Conservation (phyloP, 352 stramenopile species). For the Achlya hypogyna region DNA sequence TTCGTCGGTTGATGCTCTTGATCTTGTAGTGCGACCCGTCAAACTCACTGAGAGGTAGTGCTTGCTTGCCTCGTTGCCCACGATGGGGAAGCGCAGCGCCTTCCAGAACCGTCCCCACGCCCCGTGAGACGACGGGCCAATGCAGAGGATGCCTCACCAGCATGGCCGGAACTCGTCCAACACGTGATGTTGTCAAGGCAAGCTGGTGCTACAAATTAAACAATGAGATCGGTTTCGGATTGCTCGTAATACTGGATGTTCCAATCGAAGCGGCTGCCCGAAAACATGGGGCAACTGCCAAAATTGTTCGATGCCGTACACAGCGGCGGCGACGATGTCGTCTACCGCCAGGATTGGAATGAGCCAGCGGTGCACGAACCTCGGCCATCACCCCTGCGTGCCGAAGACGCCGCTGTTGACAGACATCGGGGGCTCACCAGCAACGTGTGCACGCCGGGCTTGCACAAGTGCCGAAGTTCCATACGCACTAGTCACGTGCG, state of each 20-base stretch:
- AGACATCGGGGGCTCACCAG: conserved; percentile 59
- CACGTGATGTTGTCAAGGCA: background rate
- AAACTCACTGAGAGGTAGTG: conserved; percentile 7
- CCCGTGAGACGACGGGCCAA: background rate
- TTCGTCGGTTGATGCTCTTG: conserved; percentile 8
- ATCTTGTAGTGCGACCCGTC: conserved; percentile 12
- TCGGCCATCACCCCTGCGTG: conserved; percentile 30
- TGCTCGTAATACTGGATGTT: too few species aligned
- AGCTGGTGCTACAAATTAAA: conserved; percentile 8
- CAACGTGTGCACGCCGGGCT: conserved; percentile 51
- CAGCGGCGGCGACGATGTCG: conserved; percentile 43
- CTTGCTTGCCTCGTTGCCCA: conserved; percentile 1
- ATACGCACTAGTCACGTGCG: conserved; percentile 41
- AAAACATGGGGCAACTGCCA: too few species aligned
- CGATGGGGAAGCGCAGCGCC: conserved; percentile 3
- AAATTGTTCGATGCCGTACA: conserved; percentile 40
- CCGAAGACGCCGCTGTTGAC: conserved; percentile 61
- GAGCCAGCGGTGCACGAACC: conserved; percentile 26
- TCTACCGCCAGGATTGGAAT: conserved; percentile 38
- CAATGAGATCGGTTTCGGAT: too few species aligned
- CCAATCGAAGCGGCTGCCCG: too few species aligned
- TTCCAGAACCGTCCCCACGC: conserved; percentile 2
- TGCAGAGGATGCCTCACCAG: background rate
- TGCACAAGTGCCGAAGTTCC: conserved; percentile 54
- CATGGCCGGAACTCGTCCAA: background rate